phyloP scores from a whole-genome alignment of 2,329 filamentous ascomycete genomes.

The Alternaria brassicicola region DNA sequence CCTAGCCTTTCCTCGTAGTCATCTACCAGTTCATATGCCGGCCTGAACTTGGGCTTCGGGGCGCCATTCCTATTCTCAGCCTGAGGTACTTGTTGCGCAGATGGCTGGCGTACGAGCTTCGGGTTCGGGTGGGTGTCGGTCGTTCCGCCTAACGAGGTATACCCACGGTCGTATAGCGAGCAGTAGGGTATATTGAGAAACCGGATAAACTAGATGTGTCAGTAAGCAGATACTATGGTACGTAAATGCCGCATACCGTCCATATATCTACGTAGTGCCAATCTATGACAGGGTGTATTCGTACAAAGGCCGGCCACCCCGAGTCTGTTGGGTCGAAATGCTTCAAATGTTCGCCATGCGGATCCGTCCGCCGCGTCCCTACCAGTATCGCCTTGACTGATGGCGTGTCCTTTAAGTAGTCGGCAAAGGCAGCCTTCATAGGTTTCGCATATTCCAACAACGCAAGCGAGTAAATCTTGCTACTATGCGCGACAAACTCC shows the following conservation, averaged over 20 bases:
- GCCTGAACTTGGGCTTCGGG: slow-evolving; percentile 40
- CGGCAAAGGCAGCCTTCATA: slow-evolving; percentile 80
- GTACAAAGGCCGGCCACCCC: slow-evolving; percentile 91
- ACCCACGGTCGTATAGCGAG: slow-evolving; percentile 83
- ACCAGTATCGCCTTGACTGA: slow-evolving; percentile 80
- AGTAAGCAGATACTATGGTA: background rate
- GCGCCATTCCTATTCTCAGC: slow-evolving; percentile 18
- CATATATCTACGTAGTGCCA: slow-evolving; percentile 97
- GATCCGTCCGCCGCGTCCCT: slow-evolving; percentile 88
- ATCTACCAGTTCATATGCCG: slow-evolving; percentile 50
- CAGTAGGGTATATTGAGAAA: slow-evolving; percentile 84
- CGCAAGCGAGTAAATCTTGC: slow-evolving; percentile 73
- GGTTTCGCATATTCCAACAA: slow-evolving; percentile 75
- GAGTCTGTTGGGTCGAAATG: slow-evolving; percentile 87
- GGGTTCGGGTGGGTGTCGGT: slow-evolving; percentile 92
- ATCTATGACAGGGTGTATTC: slow-evolving; percentile 93
- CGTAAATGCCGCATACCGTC: slow-evolving; percentile 66
- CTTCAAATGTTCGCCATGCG: slow-evolving; percentile 78
- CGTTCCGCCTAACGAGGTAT: slow-evolving; percentile 89
- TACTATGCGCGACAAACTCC: slow-evolving; percentile 74
- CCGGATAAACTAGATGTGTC: slow-evolving; percentile 69
- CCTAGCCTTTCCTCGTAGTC: slow-evolving; percentile 51
- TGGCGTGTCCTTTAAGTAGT: slow-evolving; percentile 71
- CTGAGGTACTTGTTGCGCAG: slow-evolving; percentile 24
- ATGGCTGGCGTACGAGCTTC: slow-evolving; percentile 50